Base-by-base conservation (phyloP, 768 basidiomycete species). In the Auriscalpium orientale region DNA sequence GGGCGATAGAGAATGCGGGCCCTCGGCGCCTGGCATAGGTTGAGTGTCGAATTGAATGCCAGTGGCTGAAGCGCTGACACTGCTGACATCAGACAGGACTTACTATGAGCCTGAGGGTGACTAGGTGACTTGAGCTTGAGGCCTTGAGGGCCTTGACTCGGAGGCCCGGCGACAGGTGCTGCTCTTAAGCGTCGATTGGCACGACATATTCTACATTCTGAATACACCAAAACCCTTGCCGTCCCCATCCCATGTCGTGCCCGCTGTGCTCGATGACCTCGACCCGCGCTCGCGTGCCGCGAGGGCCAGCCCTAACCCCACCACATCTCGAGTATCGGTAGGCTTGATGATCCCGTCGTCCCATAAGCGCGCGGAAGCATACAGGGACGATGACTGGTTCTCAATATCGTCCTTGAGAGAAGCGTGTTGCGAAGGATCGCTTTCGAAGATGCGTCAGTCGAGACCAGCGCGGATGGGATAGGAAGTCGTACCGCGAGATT, bases 341-440 rank as follows among this genome's bases (percentile, higher is more conserved):
- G 95, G 94, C 61, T 79, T 81, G 69, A 98, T 92, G 55, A 97
- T 88, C 2, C 91, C 91, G 62, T 94, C 91, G 64, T 94, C 93
- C 93, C 91, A 97, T 54, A 98, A 72, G n/a, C 91, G 83, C 11
- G 94, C 94, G 1, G 89, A 89, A 2, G 91, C 91, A 60, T 93
- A 98, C 16, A 88, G 66, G 4, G 93, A 89, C 1, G 85, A 87
- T 13, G 92, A 93, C 68, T 98, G 92, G 22, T 79, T 73, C 70
- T 98, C 95, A 51, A 98, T 97, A 65, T 91, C 87, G 15, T 78
- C 74, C 70, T 87, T 85, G 50, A 95, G 72, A 8, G 81, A 78
- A 3, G 78, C 70, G 66, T 93, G 91, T 62, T 90, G 90, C 1
- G 80, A 70, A 3, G 91, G 89, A 62, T 93, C 91, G 68, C 90